Percentiles rank a stretch among this genome's conserved stretches.
These are phyloP conservation scores for Yamadazyma dendronema DNA, from an alignment of 1,139 yeast species.

Conservation along the genomic window DNA sequence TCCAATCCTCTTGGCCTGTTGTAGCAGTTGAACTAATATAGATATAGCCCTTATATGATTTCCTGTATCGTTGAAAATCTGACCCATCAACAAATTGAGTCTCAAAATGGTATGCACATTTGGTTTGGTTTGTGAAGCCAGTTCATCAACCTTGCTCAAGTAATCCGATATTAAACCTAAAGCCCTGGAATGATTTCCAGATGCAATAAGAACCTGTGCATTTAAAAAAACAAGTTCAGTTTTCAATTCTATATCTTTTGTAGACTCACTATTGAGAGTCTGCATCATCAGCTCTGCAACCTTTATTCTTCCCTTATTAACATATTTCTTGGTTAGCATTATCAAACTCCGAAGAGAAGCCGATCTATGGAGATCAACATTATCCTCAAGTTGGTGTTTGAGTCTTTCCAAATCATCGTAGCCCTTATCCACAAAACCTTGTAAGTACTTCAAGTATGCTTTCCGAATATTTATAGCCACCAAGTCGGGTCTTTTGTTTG, in stretches of 20 bases:
- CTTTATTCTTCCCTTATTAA: conserved; percentile 35
- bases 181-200: conserved; percentile 35
- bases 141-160: conserved; percentile 19
- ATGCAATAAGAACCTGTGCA: conserved; percentile 28
- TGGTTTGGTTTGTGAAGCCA: conserved; percentile 19
- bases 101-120: conserved; percentile 41
- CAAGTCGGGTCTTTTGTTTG: conserved; percentile 36
- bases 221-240: conserved; percentile 27
- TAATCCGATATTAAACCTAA: conserved; percentile 30
- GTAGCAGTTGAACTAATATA: conserved; percentile 43
- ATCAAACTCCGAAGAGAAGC: conserved; percentile 39
- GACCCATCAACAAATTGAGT: conserved; percentile 45
- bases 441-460: conserved; percentile 30
- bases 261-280: conserved; percentile 21
- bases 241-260: conserved; percentile 31
- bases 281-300: conserved; percentile 25
- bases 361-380: conserved; percentile 34
- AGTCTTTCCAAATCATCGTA: conserved; percentile 28
- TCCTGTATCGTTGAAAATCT: conserved; percentile 35
- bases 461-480: conserved; percentile 38
- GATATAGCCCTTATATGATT: conserved; percentile 43
- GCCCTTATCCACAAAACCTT: conserved; percentile 41
- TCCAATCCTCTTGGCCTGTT: conserved; percentile 41
- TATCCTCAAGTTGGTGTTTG: conserved; percentile 20
- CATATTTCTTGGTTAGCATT: conserved; percentile 32